Percentiles rank a stretch among this genome's conserved stretches.
Evolutionary conservation across 768 basidiomycete genomes (phyloP).

Genomic region (Suillus fuscotomentosus): DNA sequence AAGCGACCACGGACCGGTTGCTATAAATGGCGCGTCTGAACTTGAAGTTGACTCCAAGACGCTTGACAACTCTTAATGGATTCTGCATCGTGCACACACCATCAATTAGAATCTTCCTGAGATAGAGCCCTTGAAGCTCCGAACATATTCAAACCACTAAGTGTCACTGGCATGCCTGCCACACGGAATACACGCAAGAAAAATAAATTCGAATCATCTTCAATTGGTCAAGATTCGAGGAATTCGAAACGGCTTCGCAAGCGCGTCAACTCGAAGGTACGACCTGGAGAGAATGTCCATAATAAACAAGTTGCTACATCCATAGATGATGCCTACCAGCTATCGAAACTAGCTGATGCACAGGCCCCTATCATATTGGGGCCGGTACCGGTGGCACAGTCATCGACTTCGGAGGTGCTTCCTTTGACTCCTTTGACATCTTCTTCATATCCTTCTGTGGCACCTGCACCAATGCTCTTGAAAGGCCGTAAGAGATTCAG

Average conservation of each 20-base stretch:
- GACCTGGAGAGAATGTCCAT: neutral
- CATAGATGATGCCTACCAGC: neutral
- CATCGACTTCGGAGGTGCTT: neutral
- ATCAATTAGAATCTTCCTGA: neutral
- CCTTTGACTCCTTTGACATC: neutral
- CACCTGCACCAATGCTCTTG: conserved; percentile 20
- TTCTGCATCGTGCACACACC: neutral
- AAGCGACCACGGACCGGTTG: neutral
- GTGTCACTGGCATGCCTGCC: neutral
- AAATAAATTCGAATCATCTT: neutral
- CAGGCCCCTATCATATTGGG: neutral
- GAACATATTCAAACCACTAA: neutral
- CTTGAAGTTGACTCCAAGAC: too few relatives aligned
- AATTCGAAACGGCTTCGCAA: neutral
- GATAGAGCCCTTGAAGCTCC: neutral
- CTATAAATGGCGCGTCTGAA: neutral
- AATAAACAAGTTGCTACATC: neutral
- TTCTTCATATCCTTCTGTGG: neutral
- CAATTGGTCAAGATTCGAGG: neutral
- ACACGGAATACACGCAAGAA: neutral
- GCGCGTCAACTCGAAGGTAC: neutral
- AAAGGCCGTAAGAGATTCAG: conserved; percentile 58
- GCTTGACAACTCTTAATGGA: neutral
- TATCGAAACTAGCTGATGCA: neutral
- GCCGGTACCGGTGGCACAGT: neutral